These are phyloP conservation scores for Stephanodiscus minutulus DNA, from an alignment of 108 stramenopile genomes.

Conservation along the genomic window DNA sequence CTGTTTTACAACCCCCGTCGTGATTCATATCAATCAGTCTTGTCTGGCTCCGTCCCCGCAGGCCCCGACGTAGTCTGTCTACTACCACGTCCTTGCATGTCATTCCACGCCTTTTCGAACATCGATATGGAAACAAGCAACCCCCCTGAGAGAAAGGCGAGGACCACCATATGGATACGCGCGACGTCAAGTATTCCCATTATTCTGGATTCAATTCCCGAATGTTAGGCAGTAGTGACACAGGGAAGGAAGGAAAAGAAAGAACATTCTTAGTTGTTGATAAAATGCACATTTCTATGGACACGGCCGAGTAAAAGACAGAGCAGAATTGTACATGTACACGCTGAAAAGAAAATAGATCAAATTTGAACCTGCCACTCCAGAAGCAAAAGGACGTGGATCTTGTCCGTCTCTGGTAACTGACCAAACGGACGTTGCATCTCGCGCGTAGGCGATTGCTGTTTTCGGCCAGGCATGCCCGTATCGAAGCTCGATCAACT, in stretches of 20 bases:
- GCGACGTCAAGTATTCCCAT: slow-evolving; percentile 66
- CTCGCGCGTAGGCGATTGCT: too few relatives aligned
- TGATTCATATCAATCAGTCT: slow-evolving; percentile 53
- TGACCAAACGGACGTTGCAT: too few relatives aligned
- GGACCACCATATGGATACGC: slow-evolving; percentile 86
- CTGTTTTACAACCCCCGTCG: background rate
- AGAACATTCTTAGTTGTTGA: background rate
- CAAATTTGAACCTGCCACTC: background rate
- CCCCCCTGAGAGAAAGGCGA: slow-evolving; percentile 68
- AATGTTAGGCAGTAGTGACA: background rate
- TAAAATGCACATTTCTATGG: slow-evolving; percentile 24
- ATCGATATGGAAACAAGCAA: slow-evolving; percentile 73
- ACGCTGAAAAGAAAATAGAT: background rate
- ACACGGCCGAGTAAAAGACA: background rate
- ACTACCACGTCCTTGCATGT: slow-evolving; percentile 50
- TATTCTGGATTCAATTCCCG: slow-evolving; percentile 12
- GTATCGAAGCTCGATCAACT: background rate
- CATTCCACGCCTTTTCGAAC: slow-evolving; percentile 83
- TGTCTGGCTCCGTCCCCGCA: slow-evolving; percentile 22
- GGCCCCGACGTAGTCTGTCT: background rate
- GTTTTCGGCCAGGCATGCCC: background rate
- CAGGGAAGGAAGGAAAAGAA: background rate
- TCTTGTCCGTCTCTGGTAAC: too few relatives aligned
- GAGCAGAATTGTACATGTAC: background rate
- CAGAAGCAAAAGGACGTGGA: background rate